Conservation (phyloP, 176 grass and related monocot genomes). For the Oryza punctata region DNA sequence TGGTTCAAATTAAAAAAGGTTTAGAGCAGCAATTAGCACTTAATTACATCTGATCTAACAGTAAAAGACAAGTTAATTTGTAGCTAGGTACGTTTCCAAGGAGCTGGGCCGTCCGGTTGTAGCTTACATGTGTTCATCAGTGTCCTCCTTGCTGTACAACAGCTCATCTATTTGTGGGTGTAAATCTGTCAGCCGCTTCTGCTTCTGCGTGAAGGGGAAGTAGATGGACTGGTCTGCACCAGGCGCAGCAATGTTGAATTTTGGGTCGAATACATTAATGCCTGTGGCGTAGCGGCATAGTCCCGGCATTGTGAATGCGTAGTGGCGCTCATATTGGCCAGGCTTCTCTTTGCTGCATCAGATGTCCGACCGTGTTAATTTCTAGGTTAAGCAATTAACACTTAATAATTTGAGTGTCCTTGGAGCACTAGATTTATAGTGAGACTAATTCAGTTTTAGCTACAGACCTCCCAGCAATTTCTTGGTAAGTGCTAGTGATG, state of each 20-base stretch:
- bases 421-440: neutral
- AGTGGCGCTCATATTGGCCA: constrained; percentile 72
- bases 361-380: neutral
- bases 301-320: constrained; percentile 68
- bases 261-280: constrained; percentile 72
- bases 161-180: constrained; percentile 65
- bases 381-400: neutral
- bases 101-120: too few species aligned
- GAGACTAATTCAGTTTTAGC: neutral
- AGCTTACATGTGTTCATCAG: constrained; percentile 66
- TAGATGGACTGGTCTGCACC: constrained; percentile 74
- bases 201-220: constrained; percentile 73
- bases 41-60: neutral
- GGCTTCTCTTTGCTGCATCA: constrained; percentile 64
- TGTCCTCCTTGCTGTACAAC: constrained; percentile 61
- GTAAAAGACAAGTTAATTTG: neutral
- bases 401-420: neutral
- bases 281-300: constrained; percentile 65
- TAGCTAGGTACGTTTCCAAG: too few species aligned
- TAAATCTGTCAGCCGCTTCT: constrained; percentile 57
- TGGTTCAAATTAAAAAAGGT: constrained; percentile 30
- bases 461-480: constrained; percentile 75
- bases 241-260: constrained; percentile 79
- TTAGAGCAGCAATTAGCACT: neutral
- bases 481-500: constrained; percentile 79